phyloP scores from a whole-genome alignment of 192 early-diverging fungal species.

The Podila clonocystis region DNA sequence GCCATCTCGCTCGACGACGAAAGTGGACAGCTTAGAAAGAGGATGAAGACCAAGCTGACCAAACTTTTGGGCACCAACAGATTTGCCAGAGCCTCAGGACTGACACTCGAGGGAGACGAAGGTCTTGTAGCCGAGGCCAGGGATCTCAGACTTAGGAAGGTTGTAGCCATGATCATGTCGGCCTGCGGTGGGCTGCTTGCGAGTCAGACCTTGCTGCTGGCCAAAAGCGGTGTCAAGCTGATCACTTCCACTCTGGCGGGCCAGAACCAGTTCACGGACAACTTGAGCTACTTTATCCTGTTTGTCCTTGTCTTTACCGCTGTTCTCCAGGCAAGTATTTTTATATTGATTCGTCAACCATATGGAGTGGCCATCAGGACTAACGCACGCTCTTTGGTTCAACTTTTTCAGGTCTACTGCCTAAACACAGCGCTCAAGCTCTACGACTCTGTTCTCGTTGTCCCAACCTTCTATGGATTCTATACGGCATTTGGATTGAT shows the following conservation, averaged over 20 bases:
- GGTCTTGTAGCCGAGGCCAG: constrained; percentile 20
- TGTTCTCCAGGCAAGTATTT: constrained; percentile 57
- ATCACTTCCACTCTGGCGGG: constrained; percentile 40
- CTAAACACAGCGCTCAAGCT: constrained; percentile 66
- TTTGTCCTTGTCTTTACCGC: constrained; percentile 61
- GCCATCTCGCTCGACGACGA: constrained; percentile 42
- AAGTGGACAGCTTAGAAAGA: constrained; percentile 35
- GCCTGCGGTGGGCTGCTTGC: constrained; percentile 64
- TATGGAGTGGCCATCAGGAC: no score
- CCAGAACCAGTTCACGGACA: constrained; percentile 65
- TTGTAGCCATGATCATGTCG: constrained; percentile 65
- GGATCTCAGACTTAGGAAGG: constrained; percentile 52
- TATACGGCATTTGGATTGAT: constrained; percentile 66
- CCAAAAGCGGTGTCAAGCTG: constrained; percentile 60
- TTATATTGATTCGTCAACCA: no score
- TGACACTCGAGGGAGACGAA: constrained; percentile 42
- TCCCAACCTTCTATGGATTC: constrained; percentile 68
- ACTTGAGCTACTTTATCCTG: constrained; percentile 62
- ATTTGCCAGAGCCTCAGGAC: constrained; percentile 37
- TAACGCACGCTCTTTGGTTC: no score
- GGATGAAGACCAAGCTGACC: constrained; percentile 24
- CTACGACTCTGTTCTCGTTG: constrained; percentile 67
- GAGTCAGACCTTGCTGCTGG: constrained; percentile 65
- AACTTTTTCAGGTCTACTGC: constrained; percentile 61
- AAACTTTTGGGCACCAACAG: constrained; percentile 34